Percentiles rank a stretch among this genome's conserved stretches.
phyloP scores from a whole-genome alignment of 2,329 filamentous ascomycete genomes.

The Aspergillus arachidicola region DNA sequence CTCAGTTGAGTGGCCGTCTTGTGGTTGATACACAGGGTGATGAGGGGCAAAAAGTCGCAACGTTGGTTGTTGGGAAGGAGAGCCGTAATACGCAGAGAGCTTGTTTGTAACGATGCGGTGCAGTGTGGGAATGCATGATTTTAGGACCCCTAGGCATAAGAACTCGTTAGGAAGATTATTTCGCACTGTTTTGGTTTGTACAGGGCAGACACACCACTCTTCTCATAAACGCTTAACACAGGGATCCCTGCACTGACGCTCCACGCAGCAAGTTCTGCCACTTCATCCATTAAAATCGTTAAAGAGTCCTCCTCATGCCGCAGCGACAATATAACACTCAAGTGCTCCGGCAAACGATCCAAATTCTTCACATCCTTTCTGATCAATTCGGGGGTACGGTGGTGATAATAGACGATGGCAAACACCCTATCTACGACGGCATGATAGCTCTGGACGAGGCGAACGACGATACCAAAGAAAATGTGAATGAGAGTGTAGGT shows the following conservation, averaged over 20 bases:
- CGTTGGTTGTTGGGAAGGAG: slow-evolving; percentile 63
- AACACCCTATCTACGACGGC: slow-evolving; percentile 75
- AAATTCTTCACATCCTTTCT: slow-evolving; percentile 79
- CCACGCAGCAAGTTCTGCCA: slow-evolving; percentile 91
- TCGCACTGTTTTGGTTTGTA: neutral
- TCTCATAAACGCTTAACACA: slow-evolving; percentile 87
- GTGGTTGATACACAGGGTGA: slow-evolving; percentile 51
- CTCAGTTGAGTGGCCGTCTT: slow-evolving; percentile 18
- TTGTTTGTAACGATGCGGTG: slow-evolving; percentile 79
- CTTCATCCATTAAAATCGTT: slow-evolving; percentile 84
- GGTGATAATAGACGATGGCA: slow-evolving; percentile 89
- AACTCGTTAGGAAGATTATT: slow-evolving; percentile 5
- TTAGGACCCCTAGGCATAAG: slow-evolving; percentile 69
- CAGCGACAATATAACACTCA: slow-evolving; percentile 82
- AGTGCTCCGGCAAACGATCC: slow-evolving; percentile 74
- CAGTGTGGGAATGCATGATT: slow-evolving; percentile 82
- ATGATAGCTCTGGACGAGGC: slow-evolving; percentile 77
- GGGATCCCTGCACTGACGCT: slow-evolving; percentile 87
- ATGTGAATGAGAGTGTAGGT: slow-evolving; percentile 61
- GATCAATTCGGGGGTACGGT: slow-evolving; percentile 91
- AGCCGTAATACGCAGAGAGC: slow-evolving; percentile 84
- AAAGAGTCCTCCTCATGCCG: slow-evolving; percentile 72
- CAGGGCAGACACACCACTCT: slow-evolving; percentile 66
- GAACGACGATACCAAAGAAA: slow-evolving; percentile 86
- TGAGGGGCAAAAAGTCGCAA: slow-evolving; percentile 75